Evolutionary conservation across 257 asterid species (phyloP).

Genomic region (Nyctanthes arbortristis): DNA sequence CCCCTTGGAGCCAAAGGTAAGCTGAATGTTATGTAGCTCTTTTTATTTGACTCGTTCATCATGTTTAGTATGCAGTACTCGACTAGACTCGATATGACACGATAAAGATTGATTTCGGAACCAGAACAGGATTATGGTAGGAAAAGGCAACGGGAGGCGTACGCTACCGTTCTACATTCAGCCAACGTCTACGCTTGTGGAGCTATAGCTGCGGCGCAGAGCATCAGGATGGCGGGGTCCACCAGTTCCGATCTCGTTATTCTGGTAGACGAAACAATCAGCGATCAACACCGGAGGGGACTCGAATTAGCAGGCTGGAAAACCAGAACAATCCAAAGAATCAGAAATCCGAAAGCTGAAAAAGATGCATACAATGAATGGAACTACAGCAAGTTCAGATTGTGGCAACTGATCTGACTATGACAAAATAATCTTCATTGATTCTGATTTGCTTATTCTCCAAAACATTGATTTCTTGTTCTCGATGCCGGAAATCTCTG

Average conservation of each 20-base stretch:
- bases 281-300: constrained; percentile 67
- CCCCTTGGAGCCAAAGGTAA: constrained; percentile 68
- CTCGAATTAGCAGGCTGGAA: constrained; percentile 84
- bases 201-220: constrained; percentile 89
- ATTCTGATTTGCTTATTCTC: constrained; percentile 73
- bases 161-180: constrained; percentile 83
- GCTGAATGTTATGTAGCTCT: too few relatives aligned
- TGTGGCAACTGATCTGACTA: constrained; percentile 90
- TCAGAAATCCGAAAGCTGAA: constrained; percentile 81
- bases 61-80: too few relatives aligned
- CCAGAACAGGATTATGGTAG: constrained; percentile 42
- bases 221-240: constrained; percentile 82
- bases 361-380: constrained; percentile 89
- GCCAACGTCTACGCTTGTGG: constrained; percentile 88
- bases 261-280: constrained; percentile 74
- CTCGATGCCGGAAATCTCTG: constrained; percentile 77
- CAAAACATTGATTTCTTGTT: constrained; percentile 78
- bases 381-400: constrained; percentile 89
- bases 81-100: too few relatives aligned
- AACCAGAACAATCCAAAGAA: constrained; percentile 62
- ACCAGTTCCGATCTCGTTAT: constrained; percentile 78
- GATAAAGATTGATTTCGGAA: too few relatives aligned
- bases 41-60: too few relatives aligned
- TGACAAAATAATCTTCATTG: constrained; percentile 79
- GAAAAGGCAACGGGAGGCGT: constrained; percentile 65